Percentiles rank a stretch among this genome's conserved stretches.
These are phyloP conservation scores for Tolypocladium tundrense DNA, from an alignment of 2,329 filamentous ascomycete genomes.

Conservation along the genomic window DNA sequence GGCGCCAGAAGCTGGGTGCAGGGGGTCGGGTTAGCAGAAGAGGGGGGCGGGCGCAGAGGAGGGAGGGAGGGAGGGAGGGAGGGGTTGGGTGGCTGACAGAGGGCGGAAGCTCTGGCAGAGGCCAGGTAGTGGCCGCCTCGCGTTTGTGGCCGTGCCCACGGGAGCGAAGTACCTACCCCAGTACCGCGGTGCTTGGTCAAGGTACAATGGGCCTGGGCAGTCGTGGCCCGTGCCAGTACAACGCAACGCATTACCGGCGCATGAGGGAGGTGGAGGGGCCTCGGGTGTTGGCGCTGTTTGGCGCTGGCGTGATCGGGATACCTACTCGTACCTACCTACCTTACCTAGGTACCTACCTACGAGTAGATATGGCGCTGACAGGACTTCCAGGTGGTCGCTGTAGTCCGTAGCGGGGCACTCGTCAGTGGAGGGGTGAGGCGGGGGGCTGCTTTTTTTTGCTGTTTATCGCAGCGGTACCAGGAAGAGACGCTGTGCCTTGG, in stretches of 20 bases:
- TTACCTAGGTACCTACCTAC: no score
- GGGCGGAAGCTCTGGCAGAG: constrained; percentile 11
- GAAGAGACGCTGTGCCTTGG: not conserved
- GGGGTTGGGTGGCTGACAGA: constrained; percentile 18
- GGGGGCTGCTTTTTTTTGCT: not conserved
- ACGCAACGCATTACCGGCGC: not conserved
- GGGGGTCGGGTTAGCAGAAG: constrained; percentile 8
- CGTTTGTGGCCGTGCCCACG: not conserved
- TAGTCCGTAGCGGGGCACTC: constrained; percentile 1
- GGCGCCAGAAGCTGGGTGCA: constrained; percentile 4
- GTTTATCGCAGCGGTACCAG: not conserved
- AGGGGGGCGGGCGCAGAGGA: constrained; percentile 10
- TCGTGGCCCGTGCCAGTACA: not conserved
- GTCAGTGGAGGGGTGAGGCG: not conserved
- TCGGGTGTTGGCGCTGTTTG: not conserved
- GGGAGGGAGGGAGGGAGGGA: constrained; percentile 8
- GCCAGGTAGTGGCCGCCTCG: not conserved
- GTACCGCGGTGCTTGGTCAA: not conserved
- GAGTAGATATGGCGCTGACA: no score
- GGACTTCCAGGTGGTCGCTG: not conserved
- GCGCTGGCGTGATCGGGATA: not conserved
- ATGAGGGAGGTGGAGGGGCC: not conserved
- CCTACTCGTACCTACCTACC: no score
- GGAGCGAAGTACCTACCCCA: not conserved
- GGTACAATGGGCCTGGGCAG: not conserved